Conservation (phyloP, 805 yeast genomes). For the Candida montana region DNA sequence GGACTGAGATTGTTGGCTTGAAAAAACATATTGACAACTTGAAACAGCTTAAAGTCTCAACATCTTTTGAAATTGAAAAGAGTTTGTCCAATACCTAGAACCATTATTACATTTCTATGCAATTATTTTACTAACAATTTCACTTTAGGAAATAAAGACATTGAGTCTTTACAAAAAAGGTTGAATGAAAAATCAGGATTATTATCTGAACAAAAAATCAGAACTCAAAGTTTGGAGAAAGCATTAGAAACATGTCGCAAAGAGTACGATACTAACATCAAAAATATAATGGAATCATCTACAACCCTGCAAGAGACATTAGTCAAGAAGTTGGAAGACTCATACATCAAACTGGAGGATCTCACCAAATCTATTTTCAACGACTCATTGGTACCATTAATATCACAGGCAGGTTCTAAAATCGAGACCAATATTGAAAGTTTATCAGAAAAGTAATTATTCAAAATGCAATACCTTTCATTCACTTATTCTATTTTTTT, state of each 20-base stretch:
- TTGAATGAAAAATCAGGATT: constrained; percentile 41
- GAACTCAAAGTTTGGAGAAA: constrained; percentile 26
- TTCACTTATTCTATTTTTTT: constrained; percentile 18
- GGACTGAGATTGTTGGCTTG: constrained; percentile 19
- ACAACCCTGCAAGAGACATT: constrained; percentile 2
- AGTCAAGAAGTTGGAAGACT: constrained; percentile 6
- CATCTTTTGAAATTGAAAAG: constrained; percentile 20
- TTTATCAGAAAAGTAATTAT: constrained; percentile 3
- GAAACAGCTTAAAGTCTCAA: constrained; percentile 20
- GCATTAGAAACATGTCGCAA: constrained; percentile 16
- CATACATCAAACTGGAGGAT: neutral
- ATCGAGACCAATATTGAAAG: constrained; percentile 1
- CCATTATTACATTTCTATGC: neutral
- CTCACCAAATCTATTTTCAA: neutral
- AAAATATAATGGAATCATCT: constrained; percentile 1
- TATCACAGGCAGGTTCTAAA: neutral
- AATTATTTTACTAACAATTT: constrained; percentile 15
- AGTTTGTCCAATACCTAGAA: constrained; percentile 9
- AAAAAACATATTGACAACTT: constrained; percentile 23
- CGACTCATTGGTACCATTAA: neutral
- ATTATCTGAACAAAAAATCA: constrained; percentile 42
- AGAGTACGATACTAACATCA: constrained; percentile 15
- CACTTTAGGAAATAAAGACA: constrained; percentile 27
- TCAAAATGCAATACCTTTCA: constrained; percentile 18
- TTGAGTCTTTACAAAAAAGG: constrained; percentile 30